A percentile compares a stretch with the other conserved stretches of the same genome.
Conservation (phyloP, 371 early-diverging fungal species). For the Mortierella sp. region DNA sequence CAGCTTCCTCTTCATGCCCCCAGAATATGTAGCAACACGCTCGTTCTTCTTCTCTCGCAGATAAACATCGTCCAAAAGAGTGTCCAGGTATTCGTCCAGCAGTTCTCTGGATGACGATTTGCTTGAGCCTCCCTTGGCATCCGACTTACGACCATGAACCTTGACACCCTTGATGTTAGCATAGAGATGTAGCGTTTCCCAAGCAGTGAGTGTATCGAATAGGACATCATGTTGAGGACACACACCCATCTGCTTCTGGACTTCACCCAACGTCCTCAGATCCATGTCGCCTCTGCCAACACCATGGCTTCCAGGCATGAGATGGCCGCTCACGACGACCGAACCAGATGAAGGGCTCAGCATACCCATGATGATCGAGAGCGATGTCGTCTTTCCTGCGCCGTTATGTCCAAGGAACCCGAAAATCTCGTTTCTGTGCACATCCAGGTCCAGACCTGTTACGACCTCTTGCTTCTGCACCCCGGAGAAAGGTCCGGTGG, state of each 20-base stretch:
- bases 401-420: conserved; percentile 60
- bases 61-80: conserved; percentile 59
- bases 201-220: conserved; percentile 68
- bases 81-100: conserved; percentile 63
- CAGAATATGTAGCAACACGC: conserved; percentile 67
- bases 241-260: conserved; percentile 56
- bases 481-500: conserved; percentile 34
- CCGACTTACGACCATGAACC: conserved; percentile 19
- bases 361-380: conserved; percentile 67
- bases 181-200: conserved; percentile 68
- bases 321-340: conserved; percentile 48
- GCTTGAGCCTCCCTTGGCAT: background rate
- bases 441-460: conserved; percentile 43
- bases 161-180: conserved; percentile 72
- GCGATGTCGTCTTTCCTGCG: conserved; percentile 71
- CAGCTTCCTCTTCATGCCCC: conserved; percentile 80
- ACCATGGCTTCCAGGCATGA: conserved; percentile 53
- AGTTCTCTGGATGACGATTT: conserved; percentile 27
- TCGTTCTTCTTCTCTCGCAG: conserved; percentile 64
- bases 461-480: conserved; percentile 50
- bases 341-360: conserved; percentile 42
- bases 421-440: conserved; percentile 54
- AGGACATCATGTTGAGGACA: conserved; percentile 69
- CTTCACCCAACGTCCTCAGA: conserved; percentile 36
- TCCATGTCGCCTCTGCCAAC: conserved; percentile 25